These are phyloP conservation scores for Chlorella sp. DNA, from an alignment of 139 green algal genomes.

Conservation along the genomic window DNA sequence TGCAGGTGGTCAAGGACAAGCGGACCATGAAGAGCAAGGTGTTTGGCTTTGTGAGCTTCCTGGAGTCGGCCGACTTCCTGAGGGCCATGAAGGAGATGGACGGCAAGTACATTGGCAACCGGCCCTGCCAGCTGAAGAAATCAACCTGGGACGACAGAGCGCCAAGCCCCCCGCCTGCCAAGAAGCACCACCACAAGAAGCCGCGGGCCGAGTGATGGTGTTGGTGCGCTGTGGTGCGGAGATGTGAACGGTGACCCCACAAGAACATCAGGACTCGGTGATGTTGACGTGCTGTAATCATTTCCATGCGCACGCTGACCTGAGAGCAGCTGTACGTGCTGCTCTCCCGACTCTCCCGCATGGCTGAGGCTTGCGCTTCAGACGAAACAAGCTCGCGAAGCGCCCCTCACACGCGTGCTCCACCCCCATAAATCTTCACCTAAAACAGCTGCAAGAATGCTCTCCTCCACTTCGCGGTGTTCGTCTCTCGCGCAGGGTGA, in stretches of 20 bases:
- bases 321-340: too few relatives aligned
- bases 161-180: not conserved
- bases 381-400: too few relatives aligned
- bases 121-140: constrained; percentile 82
- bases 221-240: not conserved
- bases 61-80: constrained; percentile 72
- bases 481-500: too few relatives aligned
- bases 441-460: too few relatives aligned
- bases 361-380: too few relatives aligned
- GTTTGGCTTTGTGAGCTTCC: constrained; percentile 91
- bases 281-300: too few relatives aligned
- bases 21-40: constrained; percentile 78
- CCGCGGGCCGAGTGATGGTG: not conserved
- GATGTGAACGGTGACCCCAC: not conserved
- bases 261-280: not conserved
- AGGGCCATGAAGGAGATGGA: constrained; percentile 79
- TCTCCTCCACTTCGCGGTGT: too few relatives aligned
- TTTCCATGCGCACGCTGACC: not conserved
- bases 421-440: too few relatives aligned
- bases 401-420: too few relatives aligned
- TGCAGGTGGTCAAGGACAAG: constrained; percentile 73
- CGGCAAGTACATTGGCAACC: constrained; percentile 89
- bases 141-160: constrained; percentile 66
- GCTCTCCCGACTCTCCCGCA: too few relatives aligned
- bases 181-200: constrained; percentile 2